phyloP scores from a whole-genome alignment of 345 rosid species.

The Aurinia saxatilis region DNA sequence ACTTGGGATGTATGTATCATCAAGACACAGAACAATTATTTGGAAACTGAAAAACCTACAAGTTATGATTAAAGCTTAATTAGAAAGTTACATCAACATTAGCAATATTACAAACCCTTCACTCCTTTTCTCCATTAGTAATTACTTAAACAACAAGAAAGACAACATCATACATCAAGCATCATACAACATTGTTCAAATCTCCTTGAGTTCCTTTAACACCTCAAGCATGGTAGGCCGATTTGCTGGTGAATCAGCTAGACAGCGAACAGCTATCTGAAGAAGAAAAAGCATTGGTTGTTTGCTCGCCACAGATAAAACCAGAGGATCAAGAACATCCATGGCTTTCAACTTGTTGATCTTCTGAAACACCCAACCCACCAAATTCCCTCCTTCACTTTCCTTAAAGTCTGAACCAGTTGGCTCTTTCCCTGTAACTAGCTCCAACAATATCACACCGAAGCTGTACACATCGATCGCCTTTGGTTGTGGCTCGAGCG shows the following conservation, averaged over 20 bases:
- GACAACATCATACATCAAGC: background rate
- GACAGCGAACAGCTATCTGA: slow-evolving; percentile 53
- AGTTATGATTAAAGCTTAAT: background rate
- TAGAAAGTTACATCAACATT: background rate
- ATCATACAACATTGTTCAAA: slow-evolving; percentile 19
- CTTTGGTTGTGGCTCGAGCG: too few relatives aligned
- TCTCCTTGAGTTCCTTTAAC: slow-evolving; percentile 48
- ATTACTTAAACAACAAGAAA: slow-evolving; percentile 5
- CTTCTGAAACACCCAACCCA: too few relatives aligned
- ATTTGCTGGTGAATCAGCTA: slow-evolving; percentile 62
- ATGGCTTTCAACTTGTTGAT: too few relatives aligned
- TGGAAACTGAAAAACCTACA: background rate
- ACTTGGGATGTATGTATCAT: background rate
- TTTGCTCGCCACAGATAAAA: slow-evolving; percentile 40
- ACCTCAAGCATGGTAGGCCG: slow-evolving; percentile 73
- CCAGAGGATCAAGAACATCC: too few relatives aligned
- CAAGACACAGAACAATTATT: background rate
- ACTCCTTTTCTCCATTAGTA: background rate
- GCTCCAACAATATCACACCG: too few relatives aligned
- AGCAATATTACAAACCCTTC: slow-evolving; percentile 1
- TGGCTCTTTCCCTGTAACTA: too few relatives aligned
- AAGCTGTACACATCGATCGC: too few relatives aligned
- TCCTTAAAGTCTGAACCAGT: too few relatives aligned
- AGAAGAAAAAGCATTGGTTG: slow-evolving; percentile 58
- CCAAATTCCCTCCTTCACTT: too few relatives aligned